These are phyloP conservation scores for Cicer bijugum DNA, from an alignment of 306 rosid genomes.

Conservation along the genomic window DNA sequence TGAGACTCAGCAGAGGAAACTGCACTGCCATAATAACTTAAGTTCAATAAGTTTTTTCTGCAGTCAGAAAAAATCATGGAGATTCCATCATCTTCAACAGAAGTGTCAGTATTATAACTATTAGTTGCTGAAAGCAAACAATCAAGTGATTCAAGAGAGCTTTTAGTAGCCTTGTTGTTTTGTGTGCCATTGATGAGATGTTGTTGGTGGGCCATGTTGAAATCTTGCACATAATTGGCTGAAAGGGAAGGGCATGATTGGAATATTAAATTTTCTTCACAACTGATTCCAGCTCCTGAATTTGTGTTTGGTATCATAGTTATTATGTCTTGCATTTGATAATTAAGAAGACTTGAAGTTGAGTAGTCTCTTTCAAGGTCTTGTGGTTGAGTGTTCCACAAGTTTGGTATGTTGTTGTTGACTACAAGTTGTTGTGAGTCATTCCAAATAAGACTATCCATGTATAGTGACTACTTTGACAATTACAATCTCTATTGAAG, in stretches of 20 bases:
- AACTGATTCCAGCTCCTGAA: conserved; percentile 43
- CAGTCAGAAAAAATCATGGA: conserved; percentile 68
- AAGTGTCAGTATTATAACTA: conserved; percentile 50
- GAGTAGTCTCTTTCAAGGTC: conserved; percentile 56
- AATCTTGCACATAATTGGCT: conserved; percentile 46
- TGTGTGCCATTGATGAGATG: conserved; percentile 23
- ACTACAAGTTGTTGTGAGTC: conserved; percentile 50
- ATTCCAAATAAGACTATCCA: conserved; percentile 79
- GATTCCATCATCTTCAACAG: conserved; percentile 59
- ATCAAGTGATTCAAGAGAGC: conserved; percentile 54
- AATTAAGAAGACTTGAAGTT: conserved; percentile 40
- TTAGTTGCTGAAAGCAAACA: conserved; percentile 51
- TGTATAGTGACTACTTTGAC: conserved; percentile 36
- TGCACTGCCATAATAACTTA: conserved; percentile 50
- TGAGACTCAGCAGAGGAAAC: conserved; percentile 71
- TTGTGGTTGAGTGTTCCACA: conserved; percentile 64
- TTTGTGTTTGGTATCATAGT: conserved; percentile 42
- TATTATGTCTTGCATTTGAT: conserved; percentile 52
- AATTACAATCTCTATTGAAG: conserved; percentile 30
- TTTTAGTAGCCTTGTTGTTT: conserved; percentile 38
- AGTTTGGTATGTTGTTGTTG: conserved; percentile 51
- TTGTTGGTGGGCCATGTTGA: conserved; percentile 51
- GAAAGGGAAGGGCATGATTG: conserved; percentile 48
- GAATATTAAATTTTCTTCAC: conserved; percentile 44
- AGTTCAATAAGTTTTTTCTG: conserved; percentile 68